Evolutionary conservation across 176 grass and related monocot species (phyloP).

Genomic region (Eleusine indica): DNA sequence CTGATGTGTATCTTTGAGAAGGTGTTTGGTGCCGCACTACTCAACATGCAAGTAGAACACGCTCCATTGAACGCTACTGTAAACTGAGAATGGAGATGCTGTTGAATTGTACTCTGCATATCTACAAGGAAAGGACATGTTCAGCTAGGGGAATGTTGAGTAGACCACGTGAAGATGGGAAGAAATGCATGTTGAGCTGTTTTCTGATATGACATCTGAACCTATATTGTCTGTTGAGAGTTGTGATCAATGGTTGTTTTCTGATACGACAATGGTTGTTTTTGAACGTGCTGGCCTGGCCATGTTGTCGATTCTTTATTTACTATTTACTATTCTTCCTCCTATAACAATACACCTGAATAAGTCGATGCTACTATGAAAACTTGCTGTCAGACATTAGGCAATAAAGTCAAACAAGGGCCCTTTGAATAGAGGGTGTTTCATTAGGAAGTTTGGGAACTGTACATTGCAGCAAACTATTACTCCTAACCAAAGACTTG

Average conservation of each 20-base stretch:
- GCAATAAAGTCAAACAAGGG: not conserved
- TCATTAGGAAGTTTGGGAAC: not conserved
- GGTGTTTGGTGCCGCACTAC: not conserved
- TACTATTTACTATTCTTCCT: no score
- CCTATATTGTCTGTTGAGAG: not conserved
- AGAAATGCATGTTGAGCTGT: not conserved
- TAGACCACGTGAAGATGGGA: not conserved
- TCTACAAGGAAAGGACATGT: slow-evolving; percentile 38
- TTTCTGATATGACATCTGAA: slow-evolving; percentile 8
- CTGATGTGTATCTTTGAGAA: slow-evolving; percentile 16
- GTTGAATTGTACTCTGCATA: slow-evolving; percentile 34
- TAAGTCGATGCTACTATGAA: not conserved
- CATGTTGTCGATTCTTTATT: not conserved
- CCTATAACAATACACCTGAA: no score
- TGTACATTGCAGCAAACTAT: slow-evolving; percentile 14
- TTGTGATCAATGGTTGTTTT: not conserved
- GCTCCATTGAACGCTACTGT: slow-evolving; percentile 35
- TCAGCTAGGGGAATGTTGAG: not conserved
- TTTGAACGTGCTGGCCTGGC: not conserved
- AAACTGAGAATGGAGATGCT: slow-evolving; percentile 32
- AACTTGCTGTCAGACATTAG: not conserved
- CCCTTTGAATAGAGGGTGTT: not conserved
- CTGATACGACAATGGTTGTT: not conserved
- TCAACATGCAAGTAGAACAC: slow-evolving; percentile 38
- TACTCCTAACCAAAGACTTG: not conserved